Conservation (phyloP, 768 basidiomycete species). For the Boletales sp. region DNA sequence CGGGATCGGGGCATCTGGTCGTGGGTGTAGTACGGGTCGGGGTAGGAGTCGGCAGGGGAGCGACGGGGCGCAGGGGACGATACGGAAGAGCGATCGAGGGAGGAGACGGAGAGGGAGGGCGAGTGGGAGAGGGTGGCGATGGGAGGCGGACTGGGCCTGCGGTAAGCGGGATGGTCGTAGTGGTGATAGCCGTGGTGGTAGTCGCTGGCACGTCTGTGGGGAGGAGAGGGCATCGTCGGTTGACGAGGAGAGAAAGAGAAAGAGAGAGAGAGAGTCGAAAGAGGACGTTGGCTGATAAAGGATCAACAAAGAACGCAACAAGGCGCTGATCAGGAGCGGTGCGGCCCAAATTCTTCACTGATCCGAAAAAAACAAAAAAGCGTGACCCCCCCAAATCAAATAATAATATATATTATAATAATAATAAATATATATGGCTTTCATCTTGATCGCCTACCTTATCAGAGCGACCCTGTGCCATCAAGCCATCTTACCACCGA, state of each 20-base stretch:
- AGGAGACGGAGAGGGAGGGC: conserved; percentile 56
- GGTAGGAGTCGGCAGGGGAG: conserved; percentile 33
- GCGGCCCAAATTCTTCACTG: too few species aligned
- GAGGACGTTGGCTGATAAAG: conserved; percentile 38
- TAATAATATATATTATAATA: too few species aligned
- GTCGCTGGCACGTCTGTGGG: conserved; percentile 36
- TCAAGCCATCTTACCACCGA: too few species aligned
- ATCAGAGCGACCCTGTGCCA: conserved; percentile 32
- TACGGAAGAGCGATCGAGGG: conserved; percentile 56
- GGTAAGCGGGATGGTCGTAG: conserved; percentile 16
- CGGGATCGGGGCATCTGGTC: conserved; percentile 31
- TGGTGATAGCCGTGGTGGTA: conserved; percentile 36
- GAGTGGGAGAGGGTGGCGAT: conserved; percentile 54
- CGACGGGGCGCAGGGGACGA: conserved; percentile 55
- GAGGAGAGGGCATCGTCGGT: conserved; percentile 1
- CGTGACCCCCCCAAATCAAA: too few species aligned
- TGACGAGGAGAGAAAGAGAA: conserved; percentile 25
- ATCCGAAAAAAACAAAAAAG: too few species aligned
- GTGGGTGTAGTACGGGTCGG: conserved; percentile 40
- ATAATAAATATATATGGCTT: conserved; percentile 11
- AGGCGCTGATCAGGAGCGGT: conserved; percentile 29
- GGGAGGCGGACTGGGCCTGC: conserved; percentile 44
- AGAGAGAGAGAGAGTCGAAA: conserved; percentile 21
- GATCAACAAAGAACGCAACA: conserved; percentile 34
- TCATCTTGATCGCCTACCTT: conserved; percentile 36